These are phyloP conservation scores for Trichoderma orchidacearum DNA, from an alignment of 495 filamentous ascomycete genomes.

Conservation along the genomic window DNA sequence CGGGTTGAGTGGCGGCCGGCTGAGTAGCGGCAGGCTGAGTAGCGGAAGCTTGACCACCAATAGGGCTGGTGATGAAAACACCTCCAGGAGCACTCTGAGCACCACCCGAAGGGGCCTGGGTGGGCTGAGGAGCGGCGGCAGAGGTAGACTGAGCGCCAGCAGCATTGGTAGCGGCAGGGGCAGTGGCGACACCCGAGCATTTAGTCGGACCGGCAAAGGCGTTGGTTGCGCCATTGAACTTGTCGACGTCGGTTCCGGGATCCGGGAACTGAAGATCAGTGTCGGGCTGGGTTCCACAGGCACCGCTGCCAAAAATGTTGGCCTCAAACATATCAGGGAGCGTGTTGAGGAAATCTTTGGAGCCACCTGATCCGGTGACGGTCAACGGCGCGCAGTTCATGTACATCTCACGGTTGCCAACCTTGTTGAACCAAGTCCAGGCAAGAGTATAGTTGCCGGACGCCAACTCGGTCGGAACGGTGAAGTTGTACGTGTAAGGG, in stretches of 20 bases:
- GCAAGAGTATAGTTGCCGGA: conserved; percentile 55
- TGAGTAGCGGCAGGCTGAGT: neutral
- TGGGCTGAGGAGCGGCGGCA: neutral
- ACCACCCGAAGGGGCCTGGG: neutral
- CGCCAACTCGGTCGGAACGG: conserved; percentile 41
- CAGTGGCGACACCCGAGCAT: conserved; percentile 5
- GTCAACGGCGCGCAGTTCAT: conserved; percentile 81
- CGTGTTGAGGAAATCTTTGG: conserved; percentile 33
- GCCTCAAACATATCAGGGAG: conserved; percentile 73
- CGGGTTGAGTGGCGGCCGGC: neutral
- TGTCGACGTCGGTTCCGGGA: conserved; percentile 40
- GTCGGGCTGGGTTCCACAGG: conserved; percentile 34
- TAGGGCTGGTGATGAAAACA: conserved; percentile 45
- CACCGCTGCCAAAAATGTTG: conserved; percentile 35
- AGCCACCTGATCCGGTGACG: conserved; percentile 39
- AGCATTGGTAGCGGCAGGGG: conserved; percentile 3
- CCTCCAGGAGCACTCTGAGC: conserved; percentile 41
- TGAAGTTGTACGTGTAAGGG: conserved; percentile 36
- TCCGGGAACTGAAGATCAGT: conserved; percentile 38
- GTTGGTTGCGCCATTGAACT: conserved; percentile 9
- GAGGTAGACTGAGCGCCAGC: neutral
- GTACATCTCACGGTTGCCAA: conserved; percentile 87
- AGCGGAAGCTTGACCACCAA: neutral
- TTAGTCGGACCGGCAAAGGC: conserved; percentile 1
- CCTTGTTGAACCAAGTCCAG: conserved; percentile 85